Evolutionary conservation across 1,139 yeast species (phyloP).

Genomic region (Kodamaea sp.): DNA sequence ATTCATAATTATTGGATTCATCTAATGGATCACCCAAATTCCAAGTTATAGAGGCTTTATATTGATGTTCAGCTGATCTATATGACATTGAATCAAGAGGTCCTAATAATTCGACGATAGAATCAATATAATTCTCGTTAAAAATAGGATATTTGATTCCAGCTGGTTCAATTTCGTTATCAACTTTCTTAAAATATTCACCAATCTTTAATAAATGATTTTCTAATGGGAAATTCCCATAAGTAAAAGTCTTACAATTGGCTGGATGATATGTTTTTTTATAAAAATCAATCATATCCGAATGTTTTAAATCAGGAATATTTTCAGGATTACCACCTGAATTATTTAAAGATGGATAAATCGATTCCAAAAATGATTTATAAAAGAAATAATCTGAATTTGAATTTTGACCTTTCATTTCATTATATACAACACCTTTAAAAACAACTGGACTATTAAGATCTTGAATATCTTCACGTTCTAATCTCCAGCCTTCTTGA

Average conservation of each 20-base stretch:
- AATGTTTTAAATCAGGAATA: slow-evolving; percentile 71
- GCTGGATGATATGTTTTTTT: slow-evolving; percentile 79
- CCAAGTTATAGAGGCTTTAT: slow-evolving; percentile 85
- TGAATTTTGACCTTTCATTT: slow-evolving; percentile 97
- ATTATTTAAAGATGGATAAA: slow-evolving; percentile 79
- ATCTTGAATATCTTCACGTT: slow-evolving; percentile 61
- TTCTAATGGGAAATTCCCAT: slow-evolving; percentile 70
- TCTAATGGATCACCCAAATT: slow-evolving; percentile 71
- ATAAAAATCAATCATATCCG: slow-evolving; percentile 77
- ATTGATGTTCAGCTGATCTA: slow-evolving; percentile 64
- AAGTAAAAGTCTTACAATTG: slow-evolving; percentile 81
- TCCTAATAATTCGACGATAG: slow-evolving; percentile 44
- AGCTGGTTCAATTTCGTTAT: slow-evolving; percentile 8
- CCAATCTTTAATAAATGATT: slow-evolving; percentile 61
- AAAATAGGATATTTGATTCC: slow-evolving; percentile 30
- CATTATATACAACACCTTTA: slow-evolving; percentile 96
- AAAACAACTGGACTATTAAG: slow-evolving; percentile 58
- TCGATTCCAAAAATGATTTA: slow-evolving; percentile 78
- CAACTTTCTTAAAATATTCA: slow-evolving; percentile 46
- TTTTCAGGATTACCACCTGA: slow-evolving; percentile 92
- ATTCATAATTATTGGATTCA: slow-evolving; percentile 46
- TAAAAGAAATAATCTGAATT: slow-evolving; percentile 83
- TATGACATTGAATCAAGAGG: slow-evolving; percentile 75
- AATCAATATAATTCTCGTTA: slow-evolving; percentile 3
- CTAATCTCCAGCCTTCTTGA: slow-evolving; percentile 99